Evolutionary conservation across 805 yeast species (phyloP), one percentile per base, ranked within the genome.

Genomic region (Cyberlindnera euphorbiae): DNA sequence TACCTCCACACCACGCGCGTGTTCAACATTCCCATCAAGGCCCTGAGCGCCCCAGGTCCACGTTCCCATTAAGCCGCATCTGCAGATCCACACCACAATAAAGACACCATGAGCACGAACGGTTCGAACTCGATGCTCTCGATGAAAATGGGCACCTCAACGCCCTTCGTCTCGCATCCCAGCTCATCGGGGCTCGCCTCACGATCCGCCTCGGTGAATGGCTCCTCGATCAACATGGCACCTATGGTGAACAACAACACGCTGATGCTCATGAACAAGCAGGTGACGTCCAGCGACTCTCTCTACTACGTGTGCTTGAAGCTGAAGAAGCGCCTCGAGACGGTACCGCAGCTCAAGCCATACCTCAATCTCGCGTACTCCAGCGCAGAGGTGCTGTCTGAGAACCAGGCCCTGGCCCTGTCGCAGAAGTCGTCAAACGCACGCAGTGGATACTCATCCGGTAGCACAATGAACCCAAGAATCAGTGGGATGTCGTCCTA

Each of bases 351-450:
- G 14, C 69, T 87, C 70, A 72, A 70, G 25, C 82, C 88, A 26
- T 82, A 77, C 56, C 54, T 84, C 40, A 71, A 72, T 36, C 62
- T 76, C 25, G 89, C 90, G 3, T 73, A 71, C 55, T 64, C 73
- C 10, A 67, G 78, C 11, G 83, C 88, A 6, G 89, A 82, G 52
- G 74, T 71, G 23, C 63, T 77, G 32, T 75, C 84, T 30, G 90
- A 82, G 53, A 81, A 79, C 48, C 93, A 83, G 60, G 84, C 88
- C 1, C 59, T 65, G 26, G 41, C 62, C 5, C 39, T 66, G n/a
- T 63, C 71, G 4, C 71, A 66, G 42, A 63, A 60, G 34, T 34
- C 44, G 3, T 30, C 41, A n/a, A n/a, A n/a, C n/a, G n/a, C n/a
- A n/a, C n/a, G n/a, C n/a, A n/a, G n/a, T n/a, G 41, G 30, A 7